Base-by-base conservation (phyloP, 2,329 filamentous ascomycete species). In the Trichoderma sp. region DNA sequence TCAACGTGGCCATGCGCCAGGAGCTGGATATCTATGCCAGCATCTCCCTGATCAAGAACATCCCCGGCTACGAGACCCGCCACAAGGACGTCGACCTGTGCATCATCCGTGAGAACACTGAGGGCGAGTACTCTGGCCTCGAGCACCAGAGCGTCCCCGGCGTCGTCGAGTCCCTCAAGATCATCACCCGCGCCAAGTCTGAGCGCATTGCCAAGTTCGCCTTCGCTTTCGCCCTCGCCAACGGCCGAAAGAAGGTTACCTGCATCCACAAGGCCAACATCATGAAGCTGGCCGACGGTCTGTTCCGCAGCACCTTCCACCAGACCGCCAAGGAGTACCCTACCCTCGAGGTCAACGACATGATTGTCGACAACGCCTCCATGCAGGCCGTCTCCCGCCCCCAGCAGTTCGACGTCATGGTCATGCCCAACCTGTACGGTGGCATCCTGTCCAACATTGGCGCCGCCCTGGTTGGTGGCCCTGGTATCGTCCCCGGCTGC, bases 231-330 rank as follows among this genome's bases (percentile, higher is more conserved):
- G 97, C 97, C 76, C 93, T 98, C 76, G 97, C 97, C 87, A 99
- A 99, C 91, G 96, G 97, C 91, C 92, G 97, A 85, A 96, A 97
- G 91, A 98, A 98, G 93, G 95, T 99, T 75, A 98, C 97, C 80
- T 98, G 96, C 89, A 98, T 99, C 85, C 97, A 99, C 93, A 99
- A 99, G 91, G 97, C 97, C 88, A 99, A 99, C 91, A 99, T 99
- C 89, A 99, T 99, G 97, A 99, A 99, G 91, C 91, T 99, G 76
- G 96, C 95, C 85, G 97, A 99, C 82, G 97, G 97, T 87, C 94
- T 99, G 75, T 99, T 99, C 94, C 94, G 97, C 85, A 96, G 93
- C 88, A 98, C 97, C 80, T 97, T 98, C 91, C 95, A 97, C 89
- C 90, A 92, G 83, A 92, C 97, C 80, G 94, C 95, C 80, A 94